A percentile compares a stretch with the other conserved stretches of the same genome.
These are phyloP conservation scores for Pythium scleroteichum DNA, from an alignment of 352 stramenopile species.

Conservation along the genomic window DNA sequence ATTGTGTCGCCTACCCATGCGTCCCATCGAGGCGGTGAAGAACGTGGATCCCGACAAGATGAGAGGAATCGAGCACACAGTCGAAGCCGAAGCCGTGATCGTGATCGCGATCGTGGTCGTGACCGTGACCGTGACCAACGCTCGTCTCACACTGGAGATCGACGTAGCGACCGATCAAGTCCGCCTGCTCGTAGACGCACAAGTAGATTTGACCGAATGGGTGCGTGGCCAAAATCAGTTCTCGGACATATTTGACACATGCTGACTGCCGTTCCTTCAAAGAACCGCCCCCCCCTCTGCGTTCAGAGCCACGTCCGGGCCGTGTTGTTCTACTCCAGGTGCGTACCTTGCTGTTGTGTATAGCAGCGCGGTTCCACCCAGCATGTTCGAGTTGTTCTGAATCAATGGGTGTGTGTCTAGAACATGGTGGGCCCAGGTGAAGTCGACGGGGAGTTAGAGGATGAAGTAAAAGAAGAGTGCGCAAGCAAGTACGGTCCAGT, in stretches of 20 bases:
- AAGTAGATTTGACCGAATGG: background rate
- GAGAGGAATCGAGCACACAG: background rate
- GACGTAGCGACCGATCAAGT: background rate
- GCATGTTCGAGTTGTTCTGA: conserved; percentile 2
- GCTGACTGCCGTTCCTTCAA: too few relatives aligned
- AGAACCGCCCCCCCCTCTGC: background rate
- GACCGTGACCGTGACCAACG: too few relatives aligned
- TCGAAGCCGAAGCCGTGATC: conserved; percentile 20
- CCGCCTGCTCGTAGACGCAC: background rate
- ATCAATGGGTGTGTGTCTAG: conserved; percentile 29
- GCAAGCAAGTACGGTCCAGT: conserved; percentile 81
- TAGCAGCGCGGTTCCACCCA: too few relatives aligned
- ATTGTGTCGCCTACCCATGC: background rate
- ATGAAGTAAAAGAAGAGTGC: conserved; percentile 90
- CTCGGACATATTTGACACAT: background rate
- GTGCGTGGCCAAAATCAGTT: background rate
- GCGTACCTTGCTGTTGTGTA: too few relatives aligned
- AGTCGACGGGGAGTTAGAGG: conserved; percentile 87
- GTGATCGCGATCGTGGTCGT: background rate
- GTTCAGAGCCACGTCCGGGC: conserved; percentile 3
- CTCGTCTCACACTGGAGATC: background rate
- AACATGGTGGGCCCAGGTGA: conserved; percentile 92
- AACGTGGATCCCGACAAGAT: background rate
- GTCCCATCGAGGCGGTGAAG: background rate
- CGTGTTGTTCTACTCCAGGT: conserved; percentile 45